Percentiles rank a stretch among this genome's conserved stretches.
Conservation (phyloP, 257 asterid genomes). For the Ajuga chamaepitys region DNA sequence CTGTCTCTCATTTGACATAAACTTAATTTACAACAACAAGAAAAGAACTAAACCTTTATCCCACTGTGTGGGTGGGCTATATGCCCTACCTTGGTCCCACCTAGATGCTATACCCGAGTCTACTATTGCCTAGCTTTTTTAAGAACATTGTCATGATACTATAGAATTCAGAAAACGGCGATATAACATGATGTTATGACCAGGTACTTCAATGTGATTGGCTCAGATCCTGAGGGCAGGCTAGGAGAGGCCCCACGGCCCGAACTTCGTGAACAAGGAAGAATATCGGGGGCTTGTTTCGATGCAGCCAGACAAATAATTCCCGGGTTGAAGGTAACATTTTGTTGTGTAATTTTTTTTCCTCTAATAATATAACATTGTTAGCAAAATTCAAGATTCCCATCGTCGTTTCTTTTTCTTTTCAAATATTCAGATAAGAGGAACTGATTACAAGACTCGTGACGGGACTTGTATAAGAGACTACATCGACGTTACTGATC, state of each 20-base stretch:
- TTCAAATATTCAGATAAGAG: conserved; percentile 26
- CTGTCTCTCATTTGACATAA: background rate
- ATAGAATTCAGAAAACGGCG: too few species aligned
- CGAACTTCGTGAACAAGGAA: conserved; percentile 41
- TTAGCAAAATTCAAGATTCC: background rate
- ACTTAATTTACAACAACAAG: too few species aligned
- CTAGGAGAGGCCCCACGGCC: conserved; percentile 47
- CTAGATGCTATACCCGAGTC: too few species aligned
- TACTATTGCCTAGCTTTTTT: too few species aligned
- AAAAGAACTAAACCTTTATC: too few species aligned
- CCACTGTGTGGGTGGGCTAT: too few species aligned
- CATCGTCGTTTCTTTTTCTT: too few species aligned
- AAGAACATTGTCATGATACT: too few species aligned
- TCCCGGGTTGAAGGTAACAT: conserved; percentile 31
- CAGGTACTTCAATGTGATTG: conserved; percentile 43
- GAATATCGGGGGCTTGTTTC: conserved; percentile 44
- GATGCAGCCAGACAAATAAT: conserved; percentile 40
- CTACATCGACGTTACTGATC: conserved; percentile 37
- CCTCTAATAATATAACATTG: background rate
- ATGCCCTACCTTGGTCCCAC: too few species aligned
- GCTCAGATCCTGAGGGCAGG: conserved; percentile 36
- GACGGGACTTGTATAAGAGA: conserved; percentile 43
- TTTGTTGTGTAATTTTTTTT: too few species aligned
- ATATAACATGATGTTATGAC: conserved; percentile 1
- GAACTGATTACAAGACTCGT: conserved; percentile 32